A percentile compares a stretch with the other conserved stretches of the same genome.
phyloP scores from a whole-genome alignment of 805 yeast species.

The Saccharomycopsis schoenii region DNA sequence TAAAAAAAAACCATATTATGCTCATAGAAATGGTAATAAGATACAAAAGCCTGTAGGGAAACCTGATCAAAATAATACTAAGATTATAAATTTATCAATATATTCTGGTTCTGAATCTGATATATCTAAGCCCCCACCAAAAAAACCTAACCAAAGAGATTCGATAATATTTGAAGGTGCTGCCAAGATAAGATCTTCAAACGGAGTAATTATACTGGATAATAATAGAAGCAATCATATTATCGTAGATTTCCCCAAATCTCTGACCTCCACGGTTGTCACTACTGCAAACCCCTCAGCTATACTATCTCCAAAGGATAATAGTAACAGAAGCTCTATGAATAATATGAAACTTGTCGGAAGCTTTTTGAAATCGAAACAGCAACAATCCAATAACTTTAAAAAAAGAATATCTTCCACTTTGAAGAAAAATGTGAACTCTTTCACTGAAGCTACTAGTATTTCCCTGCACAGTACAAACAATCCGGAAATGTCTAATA shows the following conservation, averaged over 20 bases:
- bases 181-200: background rate
- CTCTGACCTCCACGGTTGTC: background rate
- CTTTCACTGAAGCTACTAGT: background rate
- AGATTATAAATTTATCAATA: background rate
- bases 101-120: background rate
- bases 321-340: background rate
- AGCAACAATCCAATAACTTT: background rate
- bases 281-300: background rate
- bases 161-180: background rate
- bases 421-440: background rate
- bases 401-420: background rate
- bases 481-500: background rate
- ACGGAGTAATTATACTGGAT: background rate
- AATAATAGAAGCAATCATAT: background rate
- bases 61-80: background rate
- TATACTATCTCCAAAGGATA: background rate
- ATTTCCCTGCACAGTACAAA: background rate
- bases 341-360: background rate
- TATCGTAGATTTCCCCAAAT: background rate
- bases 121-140: background rate
- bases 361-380: background rate
- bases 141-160: background rate
- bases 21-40: background rate
- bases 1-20: background rate
- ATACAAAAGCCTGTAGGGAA: background rate